Evolutionary conservation across 129 eudicot genomes (phyloP), one percentile per base, ranked within the genome.

Genomic region (Smallanthus sonchifolius): DNA sequence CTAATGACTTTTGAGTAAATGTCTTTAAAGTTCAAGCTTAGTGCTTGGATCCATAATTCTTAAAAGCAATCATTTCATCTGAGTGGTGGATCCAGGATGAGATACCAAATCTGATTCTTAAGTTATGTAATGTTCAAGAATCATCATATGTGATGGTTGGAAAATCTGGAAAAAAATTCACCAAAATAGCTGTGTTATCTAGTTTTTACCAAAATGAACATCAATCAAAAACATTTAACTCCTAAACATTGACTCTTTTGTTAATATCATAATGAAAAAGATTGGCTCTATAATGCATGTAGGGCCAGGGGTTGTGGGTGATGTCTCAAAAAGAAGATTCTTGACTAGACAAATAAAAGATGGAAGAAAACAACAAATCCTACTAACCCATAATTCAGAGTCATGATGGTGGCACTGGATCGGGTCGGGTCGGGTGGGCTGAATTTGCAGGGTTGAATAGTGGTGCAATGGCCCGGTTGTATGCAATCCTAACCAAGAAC

Each of bases 341-440:
- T 72, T 64, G 78, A 79, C 78, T 28, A 72, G 67, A 79, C 78
- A 13, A 40, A 9, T 34, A 34, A 64, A 74, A 78, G 64, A 3
- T 28, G 15, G 59, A n/a, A 64, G 78, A 79, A 79, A 79, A 72
- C 49, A 73, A 79, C 77, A 71, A 64, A 79, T 79, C 78, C 24
- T 72, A 54, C 52, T 19, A 35, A 55, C 42, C 69, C 74, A 73
- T 75, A 6, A 66, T 56, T 28, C 54, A 57, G 60, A 38, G 39
- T 65, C 69, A 79, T 72, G 75, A 80, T 74, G 65, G 9, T 38
- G 35, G 30, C 4, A n/a, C n/a, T n/a, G n/a, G n/a, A n/a, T 49
- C 8, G 56, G 66, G 30, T 70, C 36, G 14, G 73, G 67, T 51
- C 14, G 2, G 14, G 68, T 6, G 19, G 35, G 75, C 20, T 13